These are phyloP conservation scores for Alternaria infectoria DNA, from an alignment of 2,329 filamentous ascomycete species.

Conservation along the genomic window DNA sequence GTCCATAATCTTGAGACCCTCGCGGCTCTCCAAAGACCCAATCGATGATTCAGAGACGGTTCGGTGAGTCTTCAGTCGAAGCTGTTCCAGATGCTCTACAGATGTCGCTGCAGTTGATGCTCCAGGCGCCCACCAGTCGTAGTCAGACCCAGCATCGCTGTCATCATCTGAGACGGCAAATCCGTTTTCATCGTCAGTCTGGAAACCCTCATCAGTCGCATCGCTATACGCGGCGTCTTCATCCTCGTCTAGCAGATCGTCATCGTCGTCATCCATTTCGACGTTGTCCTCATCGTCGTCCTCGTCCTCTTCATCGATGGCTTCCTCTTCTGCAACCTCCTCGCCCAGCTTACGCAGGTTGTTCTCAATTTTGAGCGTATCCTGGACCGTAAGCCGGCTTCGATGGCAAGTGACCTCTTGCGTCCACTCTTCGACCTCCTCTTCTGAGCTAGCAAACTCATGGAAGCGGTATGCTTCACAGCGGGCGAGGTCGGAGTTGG, in stretches of 20 bases:
- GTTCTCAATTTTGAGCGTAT: slow-evolving; percentile 89
- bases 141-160: slow-evolving; percentile 68
- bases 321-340: slow-evolving; percentile 86
- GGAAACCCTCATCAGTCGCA: slow-evolving; percentile 70
- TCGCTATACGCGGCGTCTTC: slow-evolving; percentile 50
- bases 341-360: slow-evolving; percentile 83
- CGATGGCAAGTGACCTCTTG: slow-evolving; percentile 69
- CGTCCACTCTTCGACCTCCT: slow-evolving; percentile 91
- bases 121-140: slow-evolving; percentile 68
- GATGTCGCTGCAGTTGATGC: slow-evolving; percentile 61
- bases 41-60: slow-evolving; percentile 61
- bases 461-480: slow-evolving; percentile 73
- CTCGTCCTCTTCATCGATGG: slow-evolving; percentile 61
- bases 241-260: slow-evolving; percentile 57
- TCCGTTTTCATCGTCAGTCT: slow-evolving; percentile 78
- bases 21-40: slow-evolving; percentile 55
- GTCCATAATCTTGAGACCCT: slow-evolving; percentile 35
- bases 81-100: slow-evolving; percentile 54
- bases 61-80: slow-evolving; percentile 55
- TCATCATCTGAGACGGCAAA: slow-evolving; percentile 74
- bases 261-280: slow-evolving; percentile 45
- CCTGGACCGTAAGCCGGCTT: slow-evolving; percentile 81
- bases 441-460: slow-evolving; percentile 87
- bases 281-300: slow-evolving; percentile 56
- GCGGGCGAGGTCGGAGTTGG: slow-evolving; percentile 54